Base-by-base conservation (phyloP, 805 yeast genomes). In the Metschnikowia henanensis region DNA sequence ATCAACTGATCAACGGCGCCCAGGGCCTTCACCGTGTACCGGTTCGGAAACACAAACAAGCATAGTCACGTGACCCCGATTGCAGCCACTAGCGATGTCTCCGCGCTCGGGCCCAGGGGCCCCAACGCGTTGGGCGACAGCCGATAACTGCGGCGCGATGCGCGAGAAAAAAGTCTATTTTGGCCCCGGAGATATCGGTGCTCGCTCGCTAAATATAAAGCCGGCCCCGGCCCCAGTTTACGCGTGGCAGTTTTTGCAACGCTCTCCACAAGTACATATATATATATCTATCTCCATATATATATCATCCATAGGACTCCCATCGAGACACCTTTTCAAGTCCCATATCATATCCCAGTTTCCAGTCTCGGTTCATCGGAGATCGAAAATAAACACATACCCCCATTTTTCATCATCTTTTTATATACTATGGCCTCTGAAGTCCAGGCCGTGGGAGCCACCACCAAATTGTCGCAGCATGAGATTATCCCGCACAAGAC, bases 401-500 rank as follows among this genome's bases (percentile, higher is more conserved):
- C 9, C 3, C 4, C 9, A 2, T 3, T 17, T 22, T 9, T 9
- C 6, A 22, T 22, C 25, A 6, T 9, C 9, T 22, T 22, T 22
- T 7, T 16, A 13, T 3, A 29, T 3, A 7, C 16, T 15, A 39
- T 39, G 35, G 21, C 39, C 21, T 25, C 30, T 22, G 25, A 15
- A 16, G 22, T 36, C 16, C 34, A 45, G n/a, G 16, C 28, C 32
- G 28, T 32, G 3, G 49, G 43, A 8, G 51, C 67, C 35, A 63
- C 66, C 39, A 60, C 70, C 43, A 66, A 65, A 42, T 53, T 65
- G 35, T 53, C 56, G 29, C 70, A 66, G 46, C 63, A 60, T 39
- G 87, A 82, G 58, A 77, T 83, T 26, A 75, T 87, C 25, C 96
- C 96, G 2, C 73, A 80, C n/a, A 83, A 84, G 43, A 76, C 78